Evolutionary conservation across 108 stramenopile genomes (phyloP).

Genomic region (Epithemia pelagica): DNA sequence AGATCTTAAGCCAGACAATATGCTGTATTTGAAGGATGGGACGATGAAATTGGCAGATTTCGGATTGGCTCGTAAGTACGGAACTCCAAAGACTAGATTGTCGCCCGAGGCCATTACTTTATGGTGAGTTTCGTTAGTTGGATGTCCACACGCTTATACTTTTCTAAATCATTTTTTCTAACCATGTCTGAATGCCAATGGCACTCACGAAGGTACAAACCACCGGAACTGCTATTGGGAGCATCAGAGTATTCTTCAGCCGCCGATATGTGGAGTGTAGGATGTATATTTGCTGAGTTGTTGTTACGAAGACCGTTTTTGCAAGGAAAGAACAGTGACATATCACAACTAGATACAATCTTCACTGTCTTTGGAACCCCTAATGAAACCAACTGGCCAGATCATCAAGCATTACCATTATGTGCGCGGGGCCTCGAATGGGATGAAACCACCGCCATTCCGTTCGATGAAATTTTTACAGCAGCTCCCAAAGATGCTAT

Average conservation of each 20-base stretch:
- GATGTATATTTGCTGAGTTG: constrained; percentile 94
- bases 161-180: too few relatives aligned
- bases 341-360: constrained; percentile 77
- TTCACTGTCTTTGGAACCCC: constrained; percentile 89
- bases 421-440: constrained; percentile 62
- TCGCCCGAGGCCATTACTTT: constrained; percentile 90
- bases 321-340: constrained; percentile 75
- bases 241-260: constrained; percentile 84
- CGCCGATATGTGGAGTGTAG: constrained; percentile 93
- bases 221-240: constrained; percentile 90
- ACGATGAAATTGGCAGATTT: constrained; percentile 91
- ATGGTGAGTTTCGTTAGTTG: too few relatives aligned
- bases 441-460: constrained; percentile 74
- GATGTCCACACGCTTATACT: too few relatives aligned
- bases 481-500: constrained; percentile 84
- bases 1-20: constrained; percentile 61
- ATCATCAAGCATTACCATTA: constrained; percentile 70
- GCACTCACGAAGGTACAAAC: too few relatives aligned
- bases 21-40: constrained; percentile 71
- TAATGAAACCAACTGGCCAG: constrained; percentile 84
- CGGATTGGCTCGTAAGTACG: constrained; percentile 81
- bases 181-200: too few relatives aligned
- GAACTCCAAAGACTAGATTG: constrained; percentile 74
- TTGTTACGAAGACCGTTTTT: constrained; percentile 81
- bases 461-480: constrained; percentile 83